Base-by-base conservation (phyloP, 2,329 filamentous ascomycete species). In the Trichoderma sp. region DNA sequence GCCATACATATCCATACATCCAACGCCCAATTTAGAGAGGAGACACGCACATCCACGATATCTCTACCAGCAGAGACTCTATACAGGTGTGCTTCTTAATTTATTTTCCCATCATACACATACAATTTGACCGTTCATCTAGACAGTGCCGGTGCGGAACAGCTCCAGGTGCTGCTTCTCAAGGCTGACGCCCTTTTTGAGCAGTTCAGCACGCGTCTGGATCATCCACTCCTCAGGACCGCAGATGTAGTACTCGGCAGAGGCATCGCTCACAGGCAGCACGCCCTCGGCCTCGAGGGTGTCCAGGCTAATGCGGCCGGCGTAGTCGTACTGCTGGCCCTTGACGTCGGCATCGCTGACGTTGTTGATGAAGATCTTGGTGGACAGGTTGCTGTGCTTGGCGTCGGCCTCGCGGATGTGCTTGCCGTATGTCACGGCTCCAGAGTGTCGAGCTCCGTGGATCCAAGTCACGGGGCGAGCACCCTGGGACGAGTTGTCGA, bases 221-320 rank as follows among this genome's bases (percentile, higher is more conserved):
- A 85, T 76, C 93, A 95, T 95, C 83, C 94, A 95, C 8, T 79
- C 78, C 72, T 86, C 84, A 0, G 92, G 92, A 0, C 92, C 93
- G 77, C 93, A 95, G 68, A 93, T 82, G 75, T 88, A 94, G 79
- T 94, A 95, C 76, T 90, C 84, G 0, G 92, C 85, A 57, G 81
- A 81, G 1, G 80, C 64, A 75, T 91, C 82, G 23, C 84, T 81
- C 1, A 90, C 77, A 74, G 85, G 88, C n/a, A 95, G 81, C 59
- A 88, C 83, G 0, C 81, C 77, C 9, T 87, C 82, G 28, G 80
- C 78, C 73, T 88, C 85, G 47, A 93, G 78, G 69, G 83, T 85
- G 36, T 82, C 80, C n/a, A 94, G 78, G 71, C 89, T 84, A 17
- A 93, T 80, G 8, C 88, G 84, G 4, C 91, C 88, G 9, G 82